Base-by-base conservation (phyloP, 805 yeast species). In the Isabelozyma pseudorhagii region DNA sequence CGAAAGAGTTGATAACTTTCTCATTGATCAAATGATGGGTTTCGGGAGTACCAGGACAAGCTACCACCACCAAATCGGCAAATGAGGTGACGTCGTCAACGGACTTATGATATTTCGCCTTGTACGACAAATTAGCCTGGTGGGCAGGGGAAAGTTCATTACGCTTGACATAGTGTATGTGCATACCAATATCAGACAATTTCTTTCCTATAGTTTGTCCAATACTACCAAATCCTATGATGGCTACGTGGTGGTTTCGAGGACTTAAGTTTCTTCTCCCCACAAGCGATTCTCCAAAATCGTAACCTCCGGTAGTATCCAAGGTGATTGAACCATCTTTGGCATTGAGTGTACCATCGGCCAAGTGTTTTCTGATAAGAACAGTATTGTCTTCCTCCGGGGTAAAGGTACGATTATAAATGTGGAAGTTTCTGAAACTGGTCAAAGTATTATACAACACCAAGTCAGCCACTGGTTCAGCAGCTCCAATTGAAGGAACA, bases 181-280 rank as follows among this genome's bases (percentile, higher is more conserved):
- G 67, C 87, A 87, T 83, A 4, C 89, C 90, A 31, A 88, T 63
- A n/a, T 68, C 69, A 44, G 69, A 46, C 50, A 88, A 71, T 57
- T 85, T 75, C 44, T 64, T 66, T 3, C 84, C 94, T 50, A 86
- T 80, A 29, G 76, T 73, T 60, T 78, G 77, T 8, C 96, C 96
- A 56, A 88, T 88, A 17, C 81, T 73, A 1, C 96, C 96, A 58
- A 87, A 83, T 0, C 96, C 96, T 3, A 86, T 80, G 34, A 88
- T 75, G 3, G 84, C 81, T 1, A 76, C 90, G 21, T 70, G 71
- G 59, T 81, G 84, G 17, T 82, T 82, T 13, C 65, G 62, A 6
- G 91, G 90, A 4, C 82, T 74, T 17, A 78, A 62, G 28, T 60
- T 60, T 21, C 64, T 57, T 51, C 79, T 68, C 2, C 79, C 74